These are phyloP conservation scores for Fusarium avenaceum DNA, from an alignment of 2,329 filamentous ascomycete genomes.

Conservation along the genomic window DNA sequence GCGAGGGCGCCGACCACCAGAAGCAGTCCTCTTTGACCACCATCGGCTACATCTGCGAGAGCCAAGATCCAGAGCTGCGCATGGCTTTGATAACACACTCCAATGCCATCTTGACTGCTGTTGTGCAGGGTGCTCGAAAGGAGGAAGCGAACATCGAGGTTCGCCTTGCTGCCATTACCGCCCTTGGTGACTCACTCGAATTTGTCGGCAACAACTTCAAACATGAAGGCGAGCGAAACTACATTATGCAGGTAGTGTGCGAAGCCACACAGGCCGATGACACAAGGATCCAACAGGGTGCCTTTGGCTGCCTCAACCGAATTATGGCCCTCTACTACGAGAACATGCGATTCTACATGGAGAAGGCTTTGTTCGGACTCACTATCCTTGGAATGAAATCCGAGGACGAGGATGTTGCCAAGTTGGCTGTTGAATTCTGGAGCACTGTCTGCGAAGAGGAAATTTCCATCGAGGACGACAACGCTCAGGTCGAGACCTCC, in stretches of 20 bases:
- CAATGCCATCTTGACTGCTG: slow-evolving; percentile 96
- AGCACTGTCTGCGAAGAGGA: slow-evolving; percentile 99
- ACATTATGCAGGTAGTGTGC: slow-evolving; percentile 99
- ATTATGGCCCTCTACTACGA: slow-evolving; percentile 99
- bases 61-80: slow-evolving; percentile 88
- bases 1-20: slow-evolving; percentile 84
- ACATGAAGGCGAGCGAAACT: slow-evolving; percentile 98
- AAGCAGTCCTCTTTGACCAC: slow-evolving; percentile 95
- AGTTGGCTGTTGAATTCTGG: slow-evolving; percentile 99
- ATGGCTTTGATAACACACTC: slow-evolving; percentile 86
- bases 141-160: slow-evolving; percentile 95
- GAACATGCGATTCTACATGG: slow-evolving; percentile 99
- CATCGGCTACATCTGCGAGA: slow-evolving; percentile 99
- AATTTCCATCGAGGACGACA: slow-evolving; percentile 97
- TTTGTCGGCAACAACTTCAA: slow-evolving; percentile 99
- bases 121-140: slow-evolving; percentile 96
- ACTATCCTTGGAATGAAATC: slow-evolving; percentile 99
- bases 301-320: slow-evolving; percentile 96
- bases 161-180: slow-evolving; percentile 90
- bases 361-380: slow-evolving; percentile 97
- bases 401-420: slow-evolving; percentile 96
- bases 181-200: slow-evolving; percentile 94
- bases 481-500: slow-evolving; percentile 79
- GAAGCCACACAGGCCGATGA: slow-evolving; percentile 97
- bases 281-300: slow-evolving; percentile 90